phyloP scores from a whole-genome alignment of 129 eudicot genomes.

The Lactuca sativa region DNA sequence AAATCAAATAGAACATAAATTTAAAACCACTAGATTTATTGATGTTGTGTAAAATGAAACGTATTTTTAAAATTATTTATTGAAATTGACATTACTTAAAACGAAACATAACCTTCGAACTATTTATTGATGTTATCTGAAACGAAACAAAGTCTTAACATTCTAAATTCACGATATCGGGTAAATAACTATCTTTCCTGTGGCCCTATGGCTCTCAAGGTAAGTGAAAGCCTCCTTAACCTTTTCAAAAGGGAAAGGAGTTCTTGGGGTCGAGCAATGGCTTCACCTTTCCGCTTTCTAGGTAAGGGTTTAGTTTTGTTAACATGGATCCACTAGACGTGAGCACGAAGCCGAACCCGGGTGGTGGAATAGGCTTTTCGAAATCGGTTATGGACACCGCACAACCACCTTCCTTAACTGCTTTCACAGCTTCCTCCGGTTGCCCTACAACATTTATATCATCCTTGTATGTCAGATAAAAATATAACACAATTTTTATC shows the following conservation, averaged over 20 bases:
- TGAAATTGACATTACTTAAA: slow-evolving; percentile 28
- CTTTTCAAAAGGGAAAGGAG: slow-evolving; percentile 75
- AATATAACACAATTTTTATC: too few relatives aligned
- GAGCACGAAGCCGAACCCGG: slow-evolving; percentile 76
- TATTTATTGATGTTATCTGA: not conserved
- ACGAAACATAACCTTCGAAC: too few relatives aligned
- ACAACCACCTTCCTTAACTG: slow-evolving; percentile 75
- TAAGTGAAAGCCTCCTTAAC: slow-evolving; percentile 79
- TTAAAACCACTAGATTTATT: not conserved
- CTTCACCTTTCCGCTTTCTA: slow-evolving; percentile 86
- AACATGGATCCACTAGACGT: slow-evolving; percentile 67
- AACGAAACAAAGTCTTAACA: not conserved
- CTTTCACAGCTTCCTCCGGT: slow-evolving; percentile 71
- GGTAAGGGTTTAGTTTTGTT: slow-evolving; percentile 65
- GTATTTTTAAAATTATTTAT: not conserved
- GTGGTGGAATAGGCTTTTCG: slow-evolving; percentile 47
- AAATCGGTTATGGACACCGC: slow-evolving; percentile 64
- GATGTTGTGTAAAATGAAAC: not conserved
- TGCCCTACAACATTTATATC: slow-evolving; percentile 49
- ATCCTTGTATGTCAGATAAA: not conserved
- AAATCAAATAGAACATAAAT: too few relatives aligned
- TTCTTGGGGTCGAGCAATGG: slow-evolving; percentile 78
- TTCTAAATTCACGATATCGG: slow-evolving; percentile 58
- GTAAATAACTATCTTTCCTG: slow-evolving; percentile 79
- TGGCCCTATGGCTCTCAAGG: slow-evolving; percentile 72